A percentile compares a stretch with the other conserved stretches of the same genome.
Evolutionary conservation across 768 basidiomycete genomes (phyloP).

Genomic region (Rhizopogon vesiculosus): DNA sequence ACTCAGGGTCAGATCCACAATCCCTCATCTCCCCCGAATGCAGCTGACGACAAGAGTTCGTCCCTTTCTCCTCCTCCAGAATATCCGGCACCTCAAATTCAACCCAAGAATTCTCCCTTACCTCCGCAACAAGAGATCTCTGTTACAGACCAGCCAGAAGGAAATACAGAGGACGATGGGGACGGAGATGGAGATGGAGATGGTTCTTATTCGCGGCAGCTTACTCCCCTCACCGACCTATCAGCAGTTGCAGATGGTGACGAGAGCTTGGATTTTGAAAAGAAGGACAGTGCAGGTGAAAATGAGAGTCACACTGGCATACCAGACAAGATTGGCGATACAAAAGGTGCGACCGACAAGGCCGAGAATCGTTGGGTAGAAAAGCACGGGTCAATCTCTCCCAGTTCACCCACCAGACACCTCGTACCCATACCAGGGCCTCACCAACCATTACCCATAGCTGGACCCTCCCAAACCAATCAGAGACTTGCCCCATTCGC

Average conservation of each 20-base stretch:
- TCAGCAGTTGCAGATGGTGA: slow-evolving; percentile 63
- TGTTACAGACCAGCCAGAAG: slow-evolving; percentile 18
- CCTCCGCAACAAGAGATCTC: slow-evolving; percentile 12
- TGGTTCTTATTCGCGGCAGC: slow-evolving; percentile 45
- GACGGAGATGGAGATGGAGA: slow-evolving; percentile 38
- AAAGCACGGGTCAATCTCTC: slow-evolving; percentile 4
- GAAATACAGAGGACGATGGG: slow-evolving; percentile 28
- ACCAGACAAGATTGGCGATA: slow-evolving; percentile 8
- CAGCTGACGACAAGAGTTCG: slow-evolving; percentile 42
- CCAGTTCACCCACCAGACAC: neutral
- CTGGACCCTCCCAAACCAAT: slow-evolving; percentile 16
- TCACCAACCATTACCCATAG: slow-evolving; percentile 13
- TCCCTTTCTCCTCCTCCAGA: slow-evolving; percentile 56
- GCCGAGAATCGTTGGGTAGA: slow-evolving; percentile 10
- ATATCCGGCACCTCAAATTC: slow-evolving; percentile 32
- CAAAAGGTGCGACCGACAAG: slow-evolving; percentile 11
- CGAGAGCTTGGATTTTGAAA: slow-evolving; percentile 25
- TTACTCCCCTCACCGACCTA: slow-evolving; percentile 74
- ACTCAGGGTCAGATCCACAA: slow-evolving; percentile 9
- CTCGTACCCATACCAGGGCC: slow-evolving; percentile 14
- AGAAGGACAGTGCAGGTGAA: slow-evolving; percentile 16
- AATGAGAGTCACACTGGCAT: slow-evolving; percentile 31
- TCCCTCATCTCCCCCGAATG: slow-evolving; percentile 6
- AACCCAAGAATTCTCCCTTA: slow-evolving; percentile 13
- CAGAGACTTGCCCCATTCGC: slow-evolving; percentile 12